A percentile compares a stretch with the other conserved stretches of the same genome.
Conservation (phyloP, 805 yeast genomes). For the Torulaspora maleeae region DNA sequence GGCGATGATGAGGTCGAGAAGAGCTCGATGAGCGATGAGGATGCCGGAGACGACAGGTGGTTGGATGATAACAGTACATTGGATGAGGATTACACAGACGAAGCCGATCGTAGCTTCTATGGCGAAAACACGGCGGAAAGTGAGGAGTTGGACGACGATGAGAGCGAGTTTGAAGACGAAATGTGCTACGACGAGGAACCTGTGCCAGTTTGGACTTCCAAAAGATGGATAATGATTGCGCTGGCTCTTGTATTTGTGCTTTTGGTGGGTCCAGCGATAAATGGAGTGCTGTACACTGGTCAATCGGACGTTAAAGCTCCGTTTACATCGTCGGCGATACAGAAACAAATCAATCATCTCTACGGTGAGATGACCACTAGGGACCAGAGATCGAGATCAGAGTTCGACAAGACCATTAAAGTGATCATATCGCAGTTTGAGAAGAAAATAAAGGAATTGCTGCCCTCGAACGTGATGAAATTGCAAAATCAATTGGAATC, state of each 20-base stretch:
- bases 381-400: conserved; percentile 23
- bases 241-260: conserved; percentile 4
- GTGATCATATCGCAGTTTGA: conserved; percentile 32
- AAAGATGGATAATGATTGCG: not conserved
- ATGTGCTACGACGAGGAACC: conserved; percentile 7
- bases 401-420: conserved; percentile 30
- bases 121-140: conserved; percentile 14
- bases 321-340: conserved; percentile 14
- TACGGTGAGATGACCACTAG: conserved; percentile 27
- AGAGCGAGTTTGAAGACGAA: not conserved
- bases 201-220: not conserved
- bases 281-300: conserved; percentile 1
- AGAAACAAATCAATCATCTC: conserved; percentile 31
- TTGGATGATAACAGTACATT: conserved; percentile 18
- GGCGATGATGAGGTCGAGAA: conserved; percentile 13
- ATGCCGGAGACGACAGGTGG: conserved; percentile 17
- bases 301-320: conserved; percentile 1
- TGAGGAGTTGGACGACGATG: conserved; percentile 4
- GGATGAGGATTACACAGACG: conserved; percentile 23
- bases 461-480: conserved; percentile 27
- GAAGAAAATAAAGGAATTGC: conserved; percentile 28
- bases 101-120: conserved; percentile 24
- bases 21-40: conserved; percentile 8
- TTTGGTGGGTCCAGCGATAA: conserved; percentile 7
- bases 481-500: conserved; percentile 24